Evolutionary conservation across 768 basidiomycete genomes (phyloP), one percentile per base, ranked within the genome.

Genomic region (Agrocybe praecox): DNA sequence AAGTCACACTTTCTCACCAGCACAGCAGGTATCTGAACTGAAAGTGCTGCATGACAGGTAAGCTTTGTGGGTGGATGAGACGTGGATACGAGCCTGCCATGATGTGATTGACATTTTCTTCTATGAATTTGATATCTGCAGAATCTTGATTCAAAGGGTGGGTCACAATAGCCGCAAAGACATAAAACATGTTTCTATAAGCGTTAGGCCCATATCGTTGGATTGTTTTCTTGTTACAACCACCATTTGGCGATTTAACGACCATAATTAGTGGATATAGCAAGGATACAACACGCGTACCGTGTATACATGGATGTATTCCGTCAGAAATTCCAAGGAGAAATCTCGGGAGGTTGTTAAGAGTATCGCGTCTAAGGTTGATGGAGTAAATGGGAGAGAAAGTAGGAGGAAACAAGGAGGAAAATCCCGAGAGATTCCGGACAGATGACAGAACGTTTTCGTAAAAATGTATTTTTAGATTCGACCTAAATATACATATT

Each of bases 81-180:
- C 36, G 14, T 40, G n/a, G n/a, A 40, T n/a, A n/a, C n/a, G 26
- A 29, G 26, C 9, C 26, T 29, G 26, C 26, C 5, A 29, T 29
- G 26, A 9, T 29, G 26, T 9, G 26, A 29, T 29, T 40, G n/a
- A 4, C 6, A 40, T 40, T 40, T 14, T n/a, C 36, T 40, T 40
- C n/a, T 40, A 12, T 4, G 9, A 29, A 29, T 29, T 29, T 29
- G 26, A 29, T 29, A 29, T 29, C 9, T 5, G 26, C 9, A 29
- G 9, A 29, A 29, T 29, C 26, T 29, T 29, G 26, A 29, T 69
- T 65, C 70, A 70, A 78, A 71, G 68, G 79, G 66, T 60, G 73
- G 68, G 57, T 75, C 66, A 60, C 59, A 45, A 60, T 61, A 40
- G 68, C 65, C 64, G 74, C 57, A 70, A 70, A 76, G 57, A 62